A percentile compares a stretch with the other conserved stretches of the same genome.
These are phyloP conservation scores for Nitzschia palea DNA, from an alignment of 108 stramenopile genomes.

Conservation along the genomic window DNA sequence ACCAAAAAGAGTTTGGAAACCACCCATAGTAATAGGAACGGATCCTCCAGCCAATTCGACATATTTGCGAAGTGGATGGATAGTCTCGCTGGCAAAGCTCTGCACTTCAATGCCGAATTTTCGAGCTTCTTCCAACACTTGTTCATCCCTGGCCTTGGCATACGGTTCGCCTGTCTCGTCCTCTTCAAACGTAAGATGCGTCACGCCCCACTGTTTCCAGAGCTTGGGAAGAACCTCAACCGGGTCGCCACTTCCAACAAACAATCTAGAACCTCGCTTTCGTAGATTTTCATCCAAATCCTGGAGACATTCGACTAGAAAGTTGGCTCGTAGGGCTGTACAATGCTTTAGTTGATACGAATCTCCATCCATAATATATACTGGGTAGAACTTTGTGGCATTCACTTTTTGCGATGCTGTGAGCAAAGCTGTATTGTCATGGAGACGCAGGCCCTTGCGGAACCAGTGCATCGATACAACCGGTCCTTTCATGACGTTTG, in stretches of 20 bases:
- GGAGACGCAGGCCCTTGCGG: constrained; percentile 90
- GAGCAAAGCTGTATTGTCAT: constrained; percentile 92
- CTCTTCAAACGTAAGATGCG: constrained; percentile 64
- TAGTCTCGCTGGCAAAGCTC: constrained; percentile 45
- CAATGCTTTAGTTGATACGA: constrained; percentile 64
- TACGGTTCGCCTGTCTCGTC: constrained; percentile 72
- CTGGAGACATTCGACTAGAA: constrained; percentile 80
- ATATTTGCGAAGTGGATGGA: constrained; percentile 34
- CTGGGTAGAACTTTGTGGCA: constrained; percentile 38
- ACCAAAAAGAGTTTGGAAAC: constrained; percentile 51
- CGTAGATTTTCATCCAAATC: constrained; percentile 77
- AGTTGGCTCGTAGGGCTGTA: constrained; percentile 72
- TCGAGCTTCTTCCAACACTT: constrained; percentile 49
- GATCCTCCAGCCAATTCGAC: constrained; percentile 21
- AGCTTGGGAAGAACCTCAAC: constrained; percentile 64
- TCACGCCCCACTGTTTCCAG: constrained; percentile 60
- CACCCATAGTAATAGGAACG: constrained; percentile 53
- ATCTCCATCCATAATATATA: constrained; percentile 86
- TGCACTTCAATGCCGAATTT: constrained; percentile 46
- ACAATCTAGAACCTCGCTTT: constrained; percentile 57
- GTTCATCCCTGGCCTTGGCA: constrained; percentile 57
- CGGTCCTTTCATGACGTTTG: background rate
- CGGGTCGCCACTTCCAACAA: constrained; percentile 80
- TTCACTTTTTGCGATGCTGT: constrained; percentile 33
- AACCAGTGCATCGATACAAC: constrained; percentile 81